Evolutionary conservation across 305 asterid genomes (phyloP), one percentile per base, ranked within the genome.

Genomic region (Rubia peregrina): DNA sequence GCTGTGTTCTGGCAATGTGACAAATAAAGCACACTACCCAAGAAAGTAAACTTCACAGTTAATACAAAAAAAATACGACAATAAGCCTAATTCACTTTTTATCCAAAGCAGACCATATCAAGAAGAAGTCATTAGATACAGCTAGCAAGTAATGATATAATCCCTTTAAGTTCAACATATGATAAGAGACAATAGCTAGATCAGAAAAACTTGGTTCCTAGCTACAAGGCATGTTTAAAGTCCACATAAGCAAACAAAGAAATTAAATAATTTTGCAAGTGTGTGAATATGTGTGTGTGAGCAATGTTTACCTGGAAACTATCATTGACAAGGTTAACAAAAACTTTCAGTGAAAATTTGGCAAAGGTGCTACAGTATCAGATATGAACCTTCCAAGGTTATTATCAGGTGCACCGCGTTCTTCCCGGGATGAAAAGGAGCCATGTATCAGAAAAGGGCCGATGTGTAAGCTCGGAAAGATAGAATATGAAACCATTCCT

Each of bases 261-360:
- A 38, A 19, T 2, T 22, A 55, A 24, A 69, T 6, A 4, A 5
- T 33, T 19, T 19, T 53, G 26, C 17, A 43, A 69, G 30, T 5
- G 43, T 13, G 10, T 48, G 59, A 14, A 21, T n/a, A 24, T 40
- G 48, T 64, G 49, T 44, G 49, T 0, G 49, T 53, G 60, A 73
- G 33, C 4, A 42, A 14, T 3, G 48, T 61, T 68, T 22, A 93
- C 98, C 98, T 93, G 97, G 56, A 89, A 85, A 69, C 86, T 79
- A 80, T 93, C 95, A 78, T 90, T 90, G 59, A 87, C 86, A 22
- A 93, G 90, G 83, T 86, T 93, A 79, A 89, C 89, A 19, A 90
- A 82, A 61, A 75, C 82, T 42, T 81, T 81, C 0, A 96, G 79
- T 44, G 93, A 81, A 51, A 93, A 70, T 74, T 89, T 17, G 97